Evolutionary conservation across 2,329 filamentous ascomycete genomes (phyloP).

Genomic region (Venturia effusa): DNA sequence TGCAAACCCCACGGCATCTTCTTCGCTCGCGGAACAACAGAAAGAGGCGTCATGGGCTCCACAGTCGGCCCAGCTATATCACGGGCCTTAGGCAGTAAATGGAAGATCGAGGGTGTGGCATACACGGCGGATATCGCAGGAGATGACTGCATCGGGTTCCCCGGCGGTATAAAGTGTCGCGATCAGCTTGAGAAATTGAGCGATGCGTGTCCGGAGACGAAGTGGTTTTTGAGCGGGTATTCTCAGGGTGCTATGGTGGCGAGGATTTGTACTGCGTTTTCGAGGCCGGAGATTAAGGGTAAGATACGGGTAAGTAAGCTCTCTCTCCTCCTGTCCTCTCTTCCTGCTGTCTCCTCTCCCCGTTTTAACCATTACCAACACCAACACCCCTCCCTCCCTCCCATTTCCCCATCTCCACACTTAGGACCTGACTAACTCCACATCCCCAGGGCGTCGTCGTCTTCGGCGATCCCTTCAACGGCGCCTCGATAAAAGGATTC

Average conservation of each 20-base stretch:
- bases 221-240: constrained; percentile 7
- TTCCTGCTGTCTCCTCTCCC: too few species aligned
- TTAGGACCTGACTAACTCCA: too few species aligned
- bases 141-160: background rate
- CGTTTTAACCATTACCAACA: too few species aligned
- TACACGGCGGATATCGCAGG: constrained; percentile 6
- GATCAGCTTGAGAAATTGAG: background rate
- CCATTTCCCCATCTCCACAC: too few species aligned
- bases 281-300: background rate
- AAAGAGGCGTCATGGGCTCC: constrained; percentile 5
- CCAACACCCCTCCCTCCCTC: too few species aligned
- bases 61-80: constrained; percentile 4
- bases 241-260: constrained; percentile 6
- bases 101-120: constrained; percentile 8
- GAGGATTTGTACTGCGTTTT: background rate
- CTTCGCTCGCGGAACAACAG: constrained; percentile 8
- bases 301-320: background rate
- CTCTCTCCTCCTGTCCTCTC: too few species aligned
- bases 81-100: background rate
- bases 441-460: background rate
- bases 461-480: constrained; percentile 10
- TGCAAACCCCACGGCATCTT: constrained; percentile 7
- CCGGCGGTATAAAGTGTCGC: background rate
- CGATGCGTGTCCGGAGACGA: constrained; percentile 3
- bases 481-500: background rate